Conservation (phyloP, 495 filamentous ascomycete genomes). For the Bombardia bombarda region DNA sequence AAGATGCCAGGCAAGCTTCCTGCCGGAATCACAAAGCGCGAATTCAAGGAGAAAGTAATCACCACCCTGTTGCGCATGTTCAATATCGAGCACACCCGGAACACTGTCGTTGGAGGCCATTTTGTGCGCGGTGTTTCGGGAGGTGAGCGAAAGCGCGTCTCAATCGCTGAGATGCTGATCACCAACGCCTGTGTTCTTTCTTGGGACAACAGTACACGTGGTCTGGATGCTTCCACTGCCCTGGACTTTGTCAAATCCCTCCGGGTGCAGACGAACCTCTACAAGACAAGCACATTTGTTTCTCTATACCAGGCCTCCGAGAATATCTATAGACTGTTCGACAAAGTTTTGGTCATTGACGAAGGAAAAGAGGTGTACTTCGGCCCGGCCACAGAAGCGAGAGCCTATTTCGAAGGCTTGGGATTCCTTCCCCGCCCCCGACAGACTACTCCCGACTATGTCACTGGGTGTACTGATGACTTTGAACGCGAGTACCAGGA, state of each 20-base stretch:
- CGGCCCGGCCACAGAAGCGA: constrained; percentile 60
- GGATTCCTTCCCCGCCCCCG: constrained; percentile 73
- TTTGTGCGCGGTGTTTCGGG: constrained; percentile 81
- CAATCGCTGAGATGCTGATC: constrained; percentile 64
- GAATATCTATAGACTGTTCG: constrained; percentile 77
- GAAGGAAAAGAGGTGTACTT: constrained; percentile 74
- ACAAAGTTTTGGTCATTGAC: constrained; percentile 82
- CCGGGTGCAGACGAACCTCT: constrained; percentile 68
- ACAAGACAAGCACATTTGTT: constrained; percentile 71
- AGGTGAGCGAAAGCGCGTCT: constrained; percentile 73
- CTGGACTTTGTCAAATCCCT: constrained; percentile 66
- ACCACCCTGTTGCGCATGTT: constrained; percentile 75
- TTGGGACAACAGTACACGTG: constrained; percentile 83
- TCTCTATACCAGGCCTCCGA: constrained; percentile 79
- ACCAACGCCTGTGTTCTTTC: constrained; percentile 63
- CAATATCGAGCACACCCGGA: constrained; percentile 74
- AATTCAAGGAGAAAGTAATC: constrained; percentile 65
- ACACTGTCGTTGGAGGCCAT: constrained; percentile 74
- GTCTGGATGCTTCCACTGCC: constrained; percentile 76
- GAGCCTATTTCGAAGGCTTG: constrained; percentile 71
- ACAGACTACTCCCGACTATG: constrained; percentile 78
- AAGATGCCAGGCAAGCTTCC: constrained; percentile 71
- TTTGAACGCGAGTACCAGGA: constrained; percentile 71
- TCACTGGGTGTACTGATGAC: constrained; percentile 77
- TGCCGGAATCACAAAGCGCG: constrained; percentile 52